Percentiles rank a stretch among this genome's conserved stretches.
These are phyloP conservation scores for Vitis rotundifolia DNA, from an alignment of 164 flowering plant genomes.

Conservation along the genomic window DNA sequence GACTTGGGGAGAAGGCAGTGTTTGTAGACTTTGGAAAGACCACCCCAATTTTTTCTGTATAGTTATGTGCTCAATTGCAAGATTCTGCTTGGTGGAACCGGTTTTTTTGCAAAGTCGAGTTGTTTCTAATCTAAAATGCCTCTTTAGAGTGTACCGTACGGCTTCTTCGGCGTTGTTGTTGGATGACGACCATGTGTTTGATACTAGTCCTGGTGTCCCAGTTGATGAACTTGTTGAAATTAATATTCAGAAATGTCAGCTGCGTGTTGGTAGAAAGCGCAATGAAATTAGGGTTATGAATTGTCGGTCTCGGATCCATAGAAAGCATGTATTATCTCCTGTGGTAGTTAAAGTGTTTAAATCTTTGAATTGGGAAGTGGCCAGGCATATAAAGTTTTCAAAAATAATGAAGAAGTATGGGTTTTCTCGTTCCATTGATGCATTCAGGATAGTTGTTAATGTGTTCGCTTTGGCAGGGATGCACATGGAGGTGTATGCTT, in stretches of 20 bases:
- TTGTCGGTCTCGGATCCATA: not conserved
- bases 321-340: constrained; percentile 23
- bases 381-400: constrained; percentile 30
- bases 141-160: constrained; percentile 1
- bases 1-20: not conserved
- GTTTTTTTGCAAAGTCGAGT: not conserved
- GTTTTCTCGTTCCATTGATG: constrained; percentile 36
- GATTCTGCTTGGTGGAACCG: constrained; percentile 1
- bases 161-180: constrained; percentile 13
- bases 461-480: constrained; percentile 45
- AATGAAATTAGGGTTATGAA: not conserved
- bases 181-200: constrained; percentile 15
- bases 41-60: not conserved
- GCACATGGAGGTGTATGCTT: constrained; percentile 33
- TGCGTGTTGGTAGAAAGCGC: not conserved
- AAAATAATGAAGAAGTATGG: constrained; percentile 35
- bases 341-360: constrained; percentile 39
- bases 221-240: not conserved
- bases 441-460: constrained; percentile 40
- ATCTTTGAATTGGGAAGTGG: constrained; percentile 45
- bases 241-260: not conserved
- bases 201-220: not conserved
- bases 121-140: not conserved
- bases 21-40: not conserved
- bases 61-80: constrained; percentile 10